Conservation (phyloP, 176 grass and related monocot species). For the Pharus latifolius region DNA sequence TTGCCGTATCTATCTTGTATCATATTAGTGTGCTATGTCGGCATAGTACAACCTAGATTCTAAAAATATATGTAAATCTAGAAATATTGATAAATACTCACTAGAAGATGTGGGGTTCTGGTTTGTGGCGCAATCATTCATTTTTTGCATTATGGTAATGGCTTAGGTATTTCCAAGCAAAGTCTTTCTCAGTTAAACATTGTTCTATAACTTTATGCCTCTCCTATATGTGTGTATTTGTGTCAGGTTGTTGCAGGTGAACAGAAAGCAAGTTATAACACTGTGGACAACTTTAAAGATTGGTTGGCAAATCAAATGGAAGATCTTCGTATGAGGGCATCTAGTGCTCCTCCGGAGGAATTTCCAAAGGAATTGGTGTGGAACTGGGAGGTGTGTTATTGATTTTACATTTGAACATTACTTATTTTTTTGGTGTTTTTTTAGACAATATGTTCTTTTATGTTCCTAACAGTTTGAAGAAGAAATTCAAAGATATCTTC, state of each 20-base stretch:
- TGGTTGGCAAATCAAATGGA: not conserved
- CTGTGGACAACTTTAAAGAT: not conserved
- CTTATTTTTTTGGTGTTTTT: not conserved
- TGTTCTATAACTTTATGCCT: not conserved
- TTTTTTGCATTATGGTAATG: too few relatives aligned
- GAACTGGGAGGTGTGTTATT: constrained; percentile 1
- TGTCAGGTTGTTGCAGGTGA: not conserved
- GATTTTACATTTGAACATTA: not conserved
- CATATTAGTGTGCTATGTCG: too few relatives aligned
- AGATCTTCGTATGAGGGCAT: not conserved
- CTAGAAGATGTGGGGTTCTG: too few relatives aligned
- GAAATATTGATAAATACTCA: too few relatives aligned
- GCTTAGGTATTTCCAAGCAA: not conserved
- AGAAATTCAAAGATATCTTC: constrained; percentile 8
- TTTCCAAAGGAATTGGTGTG: not conserved
- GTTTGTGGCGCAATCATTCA: too few relatives aligned
- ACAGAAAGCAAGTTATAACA: not conserved
- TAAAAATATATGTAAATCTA: too few relatives aligned
- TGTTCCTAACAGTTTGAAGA: constrained; percentile 1
- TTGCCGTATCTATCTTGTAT: too few relatives aligned
- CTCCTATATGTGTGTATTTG: not conserved
- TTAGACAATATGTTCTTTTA: not conserved
- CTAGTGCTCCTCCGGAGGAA: not conserved
- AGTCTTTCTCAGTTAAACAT: not conserved
- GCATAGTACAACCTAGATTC: too few relatives aligned